Conservation (phyloP, 2,329 filamentous ascomycete species). For the Colletotrichum graminicola region DNA sequence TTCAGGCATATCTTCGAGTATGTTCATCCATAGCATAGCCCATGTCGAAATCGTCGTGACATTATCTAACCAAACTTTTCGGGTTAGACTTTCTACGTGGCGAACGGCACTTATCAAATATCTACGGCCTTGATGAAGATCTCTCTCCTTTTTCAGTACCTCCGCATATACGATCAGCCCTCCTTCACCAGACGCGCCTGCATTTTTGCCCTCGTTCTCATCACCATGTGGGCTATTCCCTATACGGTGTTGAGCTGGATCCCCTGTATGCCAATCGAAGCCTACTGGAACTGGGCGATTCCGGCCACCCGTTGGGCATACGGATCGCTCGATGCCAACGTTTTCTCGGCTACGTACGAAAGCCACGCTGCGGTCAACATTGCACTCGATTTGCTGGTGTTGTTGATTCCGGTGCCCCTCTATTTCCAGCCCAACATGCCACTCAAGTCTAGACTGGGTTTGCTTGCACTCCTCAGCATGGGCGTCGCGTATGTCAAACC, state of each 20-base stretch:
- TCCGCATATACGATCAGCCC: slow-evolving; percentile 50
- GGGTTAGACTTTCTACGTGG: slow-evolving; percentile 50
- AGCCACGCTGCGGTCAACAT: slow-evolving; percentile 52
- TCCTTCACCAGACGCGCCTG: slow-evolving; percentile 46
- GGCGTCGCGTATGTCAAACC: slow-evolving; percentile 47
- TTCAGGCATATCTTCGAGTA: slow-evolving; percentile 45
- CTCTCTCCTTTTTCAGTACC: slow-evolving; percentile 53
- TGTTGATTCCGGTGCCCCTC: slow-evolving; percentile 50
- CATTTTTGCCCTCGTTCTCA: slow-evolving; percentile 22
- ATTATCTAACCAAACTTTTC: not conserved
- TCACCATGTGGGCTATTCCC: slow-evolving; percentile 46
- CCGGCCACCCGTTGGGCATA: slow-evolving; percentile 49
- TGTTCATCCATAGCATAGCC: not conserved
- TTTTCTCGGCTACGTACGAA: slow-evolving; percentile 50
- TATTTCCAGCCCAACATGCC: slow-evolving; percentile 46
- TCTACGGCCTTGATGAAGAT: slow-evolving; percentile 54
- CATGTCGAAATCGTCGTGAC: not conserved
- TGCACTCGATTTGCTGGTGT: slow-evolving; percentile 50
- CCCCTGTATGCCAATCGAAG: slow-evolving; percentile 46
- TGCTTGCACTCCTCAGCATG: slow-evolving; percentile 49
- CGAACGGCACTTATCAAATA: slow-evolving; percentile 49
- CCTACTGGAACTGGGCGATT: slow-evolving; percentile 43
- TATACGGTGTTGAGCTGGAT: slow-evolving; percentile 48
- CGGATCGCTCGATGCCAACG: slow-evolving; percentile 45
- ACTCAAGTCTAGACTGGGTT: slow-evolving; percentile 45